phyloP scores from a whole-genome alignment of 1,139 yeast species.

The Magnusiomyces suaveolens region DNA sequence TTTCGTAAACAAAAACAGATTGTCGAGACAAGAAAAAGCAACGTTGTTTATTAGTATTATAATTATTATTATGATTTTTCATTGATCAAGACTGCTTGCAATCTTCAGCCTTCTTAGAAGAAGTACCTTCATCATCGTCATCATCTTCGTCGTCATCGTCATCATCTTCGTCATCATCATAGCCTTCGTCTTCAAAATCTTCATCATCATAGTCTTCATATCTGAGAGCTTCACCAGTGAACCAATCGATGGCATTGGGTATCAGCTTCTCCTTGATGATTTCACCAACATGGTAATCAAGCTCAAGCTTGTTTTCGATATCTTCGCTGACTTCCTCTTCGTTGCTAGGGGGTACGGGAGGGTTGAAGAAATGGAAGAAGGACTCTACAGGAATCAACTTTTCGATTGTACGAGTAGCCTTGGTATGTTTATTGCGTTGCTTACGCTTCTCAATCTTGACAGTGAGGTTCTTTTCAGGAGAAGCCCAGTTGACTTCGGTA shows the following conservation, averaged over 20 bases:
- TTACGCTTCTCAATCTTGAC: slow-evolving; percentile 85
- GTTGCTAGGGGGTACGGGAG: slow-evolving; percentile 62
- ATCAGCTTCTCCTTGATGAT: slow-evolving; percentile 81
- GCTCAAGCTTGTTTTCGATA: slow-evolving; percentile 59
- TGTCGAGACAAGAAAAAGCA: too few relatives aligned
- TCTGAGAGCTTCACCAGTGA: slow-evolving; percentile 89
- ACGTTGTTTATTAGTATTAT: too few relatives aligned
- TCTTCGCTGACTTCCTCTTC: slow-evolving; percentile 48
- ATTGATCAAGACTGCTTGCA: slow-evolving; percentile 4
- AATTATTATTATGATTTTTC: too few relatives aligned
- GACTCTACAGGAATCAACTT: slow-evolving; percentile 88
- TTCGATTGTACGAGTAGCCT: slow-evolving; percentile 93
- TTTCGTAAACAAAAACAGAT: too few relatives aligned
- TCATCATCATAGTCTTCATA: slow-evolving; percentile 35
- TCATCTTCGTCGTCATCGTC: slow-evolving; percentile 5
- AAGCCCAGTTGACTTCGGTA: slow-evolving; percentile 71
- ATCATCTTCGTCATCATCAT: slow-evolving; percentile 3
- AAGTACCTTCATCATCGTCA: not conserved
- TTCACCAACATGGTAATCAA: slow-evolving; percentile 94
- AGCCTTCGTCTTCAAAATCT: not conserved
- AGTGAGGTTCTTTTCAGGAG: slow-evolving; percentile 75
- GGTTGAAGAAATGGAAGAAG: slow-evolving; percentile 90
- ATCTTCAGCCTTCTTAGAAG: slow-evolving; percentile 1
- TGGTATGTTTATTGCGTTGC: slow-evolving; percentile 95
- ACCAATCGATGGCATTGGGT: slow-evolving; percentile 97